Base-by-base conservation (phyloP, 192 early-diverging fungal species). In the Backusella psychrophila region DNA sequence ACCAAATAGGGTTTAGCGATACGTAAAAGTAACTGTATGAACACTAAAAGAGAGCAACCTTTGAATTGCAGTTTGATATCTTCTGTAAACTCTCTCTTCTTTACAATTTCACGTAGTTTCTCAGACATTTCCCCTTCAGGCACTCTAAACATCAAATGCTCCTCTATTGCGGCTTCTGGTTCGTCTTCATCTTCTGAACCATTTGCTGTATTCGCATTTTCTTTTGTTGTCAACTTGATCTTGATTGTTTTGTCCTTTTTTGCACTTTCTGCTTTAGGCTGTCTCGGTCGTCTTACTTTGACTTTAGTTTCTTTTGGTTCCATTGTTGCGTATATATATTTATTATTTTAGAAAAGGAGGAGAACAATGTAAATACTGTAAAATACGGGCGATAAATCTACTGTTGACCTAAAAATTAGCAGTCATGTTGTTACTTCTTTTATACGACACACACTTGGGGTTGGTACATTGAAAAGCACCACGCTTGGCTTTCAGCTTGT, bases 111-210 rank as follows among this genome's bases (percentile, higher is more conserved):
- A 33, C 85, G 81, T 71, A 92, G 80, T 14, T 81, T 71, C 29
- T 88, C 85, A 53, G 81, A 78, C 63, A 87, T 77, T n/a, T 77
- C 80, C 9, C 85, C 86, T 33, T 88, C 78, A 31, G 90, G 85
- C 52, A 96, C 73, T 35, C 95, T 84, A 33, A 96, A 76, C 44
- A 96, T 91, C 66, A 96, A 83, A 26, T 96, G 95, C 76, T 96
- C 94, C 79, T 96, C 95, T 53, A 91, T 82, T 0, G 93, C 90
- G 9, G 90, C 88, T 41, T 93, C 90, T 36, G 83, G 84, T 9
- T 92, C 90, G 26, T 90, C 87, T 17, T 93, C 90, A 34, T 91
- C 91, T 29, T 78, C 80, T 52, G 76, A 78, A 38, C 75, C 79
- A 15, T 59, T 71, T 1, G 68, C 69, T 33, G 15, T 26, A 36